Evolutionary conservation across 805 yeast genomes (phyloP).

Genomic region (Tetrapisispora namnaoensis): DNA sequence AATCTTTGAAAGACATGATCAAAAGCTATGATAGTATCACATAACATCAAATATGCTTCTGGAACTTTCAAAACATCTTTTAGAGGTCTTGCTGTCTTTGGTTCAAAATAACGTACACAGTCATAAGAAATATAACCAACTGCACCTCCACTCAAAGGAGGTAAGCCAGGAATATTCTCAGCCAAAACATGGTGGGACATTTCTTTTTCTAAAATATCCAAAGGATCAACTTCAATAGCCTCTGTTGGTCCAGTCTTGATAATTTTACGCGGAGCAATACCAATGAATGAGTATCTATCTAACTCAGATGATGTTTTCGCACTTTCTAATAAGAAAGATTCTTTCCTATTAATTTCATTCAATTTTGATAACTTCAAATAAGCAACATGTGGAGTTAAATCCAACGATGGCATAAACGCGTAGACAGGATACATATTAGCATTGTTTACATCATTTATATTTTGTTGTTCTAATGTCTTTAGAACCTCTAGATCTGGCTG

Average conservation of each 20-base stretch:
- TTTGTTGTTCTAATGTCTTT: constrained; percentile 28
- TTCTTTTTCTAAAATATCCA: constrained; percentile 63
- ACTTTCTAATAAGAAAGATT: constrained; percentile 79
- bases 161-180: constrained; percentile 64
- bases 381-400: constrained; percentile 76
- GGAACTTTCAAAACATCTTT: constrained; percentile 80
- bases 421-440: constrained; percentile 78
- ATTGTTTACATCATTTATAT: constrained; percentile 28
- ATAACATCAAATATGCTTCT: constrained; percentile 85
- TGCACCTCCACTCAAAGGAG: constrained; percentile 89
- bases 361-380: constrained; percentile 64
- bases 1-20: constrained; percentile 92
- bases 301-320: constrained; percentile 84
- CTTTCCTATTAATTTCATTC: constrained; percentile 48
- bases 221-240: constrained; percentile 62
- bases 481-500: constrained; percentile 47
- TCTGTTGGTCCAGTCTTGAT: constrained; percentile 62
- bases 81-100: constrained; percentile 64
- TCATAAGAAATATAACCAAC: constrained; percentile 93
- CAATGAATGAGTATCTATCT: constrained; percentile 86
- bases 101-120: constrained; percentile 94
- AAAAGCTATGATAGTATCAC: constrained; percentile 81
- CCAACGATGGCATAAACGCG: constrained; percentile 62
- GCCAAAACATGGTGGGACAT: constrained; percentile 57
- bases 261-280: constrained; percentile 71